Conservation (phyloP, 1,284 basidiomycete species). For the Ustilago trichophora region DNA sequence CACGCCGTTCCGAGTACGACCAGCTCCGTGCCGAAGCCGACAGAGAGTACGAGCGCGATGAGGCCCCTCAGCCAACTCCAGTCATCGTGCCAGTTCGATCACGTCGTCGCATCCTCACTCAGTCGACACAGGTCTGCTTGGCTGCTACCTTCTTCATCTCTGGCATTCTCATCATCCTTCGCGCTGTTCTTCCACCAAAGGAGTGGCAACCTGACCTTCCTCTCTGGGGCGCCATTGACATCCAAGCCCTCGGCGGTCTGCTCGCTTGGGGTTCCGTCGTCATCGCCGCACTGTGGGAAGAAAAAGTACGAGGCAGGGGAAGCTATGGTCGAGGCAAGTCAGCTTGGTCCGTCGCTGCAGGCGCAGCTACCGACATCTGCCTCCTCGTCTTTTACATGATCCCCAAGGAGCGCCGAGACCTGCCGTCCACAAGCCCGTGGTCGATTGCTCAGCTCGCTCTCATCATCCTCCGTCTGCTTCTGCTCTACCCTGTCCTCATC, state of each 20-base stretch:
- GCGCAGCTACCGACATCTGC: conserved; percentile 40
- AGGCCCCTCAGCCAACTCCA: conserved; percentile 50
- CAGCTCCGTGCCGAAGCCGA: conserved; percentile 27
- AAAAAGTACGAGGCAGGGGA: conserved; percentile 47
- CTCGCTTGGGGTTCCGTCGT: conserved; percentile 53
- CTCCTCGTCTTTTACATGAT: conserved; percentile 46
- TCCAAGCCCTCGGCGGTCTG: conserved; percentile 55
- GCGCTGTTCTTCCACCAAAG: conserved; percentile 58
- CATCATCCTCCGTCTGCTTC: conserved; percentile 47
- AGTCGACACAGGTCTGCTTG: conserved; percentile 35
- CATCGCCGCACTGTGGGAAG: conserved; percentile 52
- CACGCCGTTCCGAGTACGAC: conserved; percentile 32
- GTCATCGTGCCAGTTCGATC: conserved; percentile 58
- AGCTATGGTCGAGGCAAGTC: conserved; percentile 56
- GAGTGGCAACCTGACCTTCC: conserved; percentile 55
- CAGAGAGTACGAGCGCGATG: conserved; percentile 9
- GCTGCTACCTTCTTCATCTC: conserved; percentile 53
- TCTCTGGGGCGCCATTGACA: conserved; percentile 49
- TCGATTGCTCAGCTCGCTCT: conserved; percentile 54
- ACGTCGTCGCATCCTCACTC: conserved; percentile 49
- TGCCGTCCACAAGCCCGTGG: conserved; percentile 43
- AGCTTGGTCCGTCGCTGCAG: conserved; percentile 28
- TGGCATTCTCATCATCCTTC: conserved; percentile 56
- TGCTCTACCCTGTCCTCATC: conserved; percentile 53
- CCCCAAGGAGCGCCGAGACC: conserved; percentile 20